Conservation (phyloP, 768 basidiomycete species). For the Boletus huronensis region DNA sequence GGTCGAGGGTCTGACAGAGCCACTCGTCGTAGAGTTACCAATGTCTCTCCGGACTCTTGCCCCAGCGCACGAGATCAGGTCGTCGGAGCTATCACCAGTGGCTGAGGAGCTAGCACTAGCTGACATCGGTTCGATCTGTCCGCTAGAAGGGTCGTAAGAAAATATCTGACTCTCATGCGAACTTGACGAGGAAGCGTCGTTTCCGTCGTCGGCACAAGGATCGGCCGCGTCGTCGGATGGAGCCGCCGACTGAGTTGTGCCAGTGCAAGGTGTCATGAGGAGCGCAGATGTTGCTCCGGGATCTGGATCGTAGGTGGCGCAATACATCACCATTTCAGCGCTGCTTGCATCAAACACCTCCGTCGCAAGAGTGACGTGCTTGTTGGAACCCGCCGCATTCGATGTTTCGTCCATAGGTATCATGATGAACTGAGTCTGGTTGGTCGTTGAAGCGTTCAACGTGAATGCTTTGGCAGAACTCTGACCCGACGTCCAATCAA, state of each 20-base stretch:
- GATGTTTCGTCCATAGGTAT: slow-evolving; percentile 19
- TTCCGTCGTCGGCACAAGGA: slow-evolving; percentile 8
- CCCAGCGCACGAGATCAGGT: neutral
- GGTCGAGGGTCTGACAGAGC: slow-evolving; percentile 12
- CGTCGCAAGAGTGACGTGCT: slow-evolving; percentile 42
- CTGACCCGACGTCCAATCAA: slow-evolving; percentile 31
- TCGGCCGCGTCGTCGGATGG: neutral
- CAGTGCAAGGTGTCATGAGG: slow-evolving; percentile 47
- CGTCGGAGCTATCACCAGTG: neutral
- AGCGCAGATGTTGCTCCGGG: slow-evolving; percentile 49
- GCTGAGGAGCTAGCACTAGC: slow-evolving; percentile 29
- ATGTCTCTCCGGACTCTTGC: slow-evolving; percentile 16
- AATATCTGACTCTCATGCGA: slow-evolving; percentile 55
- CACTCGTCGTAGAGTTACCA: slow-evolving; percentile 4
- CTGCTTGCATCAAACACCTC: slow-evolving; percentile 39
- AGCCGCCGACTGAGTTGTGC: slow-evolving; percentile 17
- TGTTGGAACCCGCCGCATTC: slow-evolving; percentile 13
- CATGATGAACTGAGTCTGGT: slow-evolving; percentile 44
- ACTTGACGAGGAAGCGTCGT: slow-evolving; percentile 5
- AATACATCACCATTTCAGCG: slow-evolving; percentile 42
- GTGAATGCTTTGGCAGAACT: slow-evolving; percentile 32
- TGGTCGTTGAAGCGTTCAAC: slow-evolving; percentile 48
- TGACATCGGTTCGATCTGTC: slow-evolving; percentile 55
- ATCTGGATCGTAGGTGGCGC: slow-evolving; percentile 59
- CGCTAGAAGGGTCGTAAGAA: slow-evolving; percentile 46